phyloP scores from a whole-genome alignment of 116 monocot species.

The Phalaenopsis hybrid region DNA sequence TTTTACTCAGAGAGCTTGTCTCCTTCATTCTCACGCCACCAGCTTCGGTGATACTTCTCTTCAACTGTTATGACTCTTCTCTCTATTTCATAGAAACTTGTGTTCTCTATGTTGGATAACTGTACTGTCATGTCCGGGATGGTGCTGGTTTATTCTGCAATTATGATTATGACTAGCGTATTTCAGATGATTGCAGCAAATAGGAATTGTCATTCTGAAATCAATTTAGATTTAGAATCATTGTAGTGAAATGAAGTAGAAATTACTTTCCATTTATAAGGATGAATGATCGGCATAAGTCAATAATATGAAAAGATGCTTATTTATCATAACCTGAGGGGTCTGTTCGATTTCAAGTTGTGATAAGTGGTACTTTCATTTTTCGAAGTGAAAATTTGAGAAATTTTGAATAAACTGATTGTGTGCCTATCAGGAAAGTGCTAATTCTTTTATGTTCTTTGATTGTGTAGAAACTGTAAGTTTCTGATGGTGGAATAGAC shows the following conservation, averaged over 20 bases:
- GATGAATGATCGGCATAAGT: neutral
- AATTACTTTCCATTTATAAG: neutral
- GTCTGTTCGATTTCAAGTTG: neutral
- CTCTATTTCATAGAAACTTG: neutral
- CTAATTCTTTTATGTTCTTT: no score
- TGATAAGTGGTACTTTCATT: neutral
- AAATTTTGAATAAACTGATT: no score
- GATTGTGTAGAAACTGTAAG: no score
- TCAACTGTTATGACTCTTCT: neutral
- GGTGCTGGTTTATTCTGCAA: neutral
- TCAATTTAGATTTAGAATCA: neutral
- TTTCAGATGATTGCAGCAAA: neutral
- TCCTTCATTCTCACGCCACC: conserved; percentile 65
- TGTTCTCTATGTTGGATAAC: neutral
- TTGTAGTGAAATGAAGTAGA: neutral
- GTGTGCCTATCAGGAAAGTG: no score
- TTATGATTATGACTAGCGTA: neutral
- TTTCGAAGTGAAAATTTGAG: no score
- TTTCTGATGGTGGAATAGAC: no score
- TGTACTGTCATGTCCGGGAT: neutral
- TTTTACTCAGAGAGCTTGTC: conserved; percentile 6
- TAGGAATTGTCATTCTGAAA: neutral
- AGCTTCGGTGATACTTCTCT: conserved; percentile 39
- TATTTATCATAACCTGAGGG: neutral
- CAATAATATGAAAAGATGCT: neutral